Evolutionary conservation across 1,284 basidiomycete species (phyloP).

Genomic region (Leccinum subspadiceum): DNA sequence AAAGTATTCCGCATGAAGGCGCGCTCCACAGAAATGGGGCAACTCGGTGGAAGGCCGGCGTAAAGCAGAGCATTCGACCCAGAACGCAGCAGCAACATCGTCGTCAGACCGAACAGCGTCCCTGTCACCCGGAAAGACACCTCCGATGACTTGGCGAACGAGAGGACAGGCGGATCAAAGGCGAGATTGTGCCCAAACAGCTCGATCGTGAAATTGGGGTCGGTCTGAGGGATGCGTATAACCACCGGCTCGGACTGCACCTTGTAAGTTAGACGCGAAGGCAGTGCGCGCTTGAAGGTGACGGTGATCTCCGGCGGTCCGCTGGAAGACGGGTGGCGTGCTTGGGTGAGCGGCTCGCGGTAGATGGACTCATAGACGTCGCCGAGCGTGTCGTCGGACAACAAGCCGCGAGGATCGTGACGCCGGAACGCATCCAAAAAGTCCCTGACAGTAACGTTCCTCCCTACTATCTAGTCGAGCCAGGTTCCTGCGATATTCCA

Average conservation of each 20-base stretch:
- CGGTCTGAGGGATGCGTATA: constrained; percentile 77
- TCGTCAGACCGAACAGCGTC: constrained; percentile 75
- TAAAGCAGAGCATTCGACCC: constrained; percentile 82
- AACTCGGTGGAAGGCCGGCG: constrained; percentile 73
- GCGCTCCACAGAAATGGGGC: constrained; percentile 77
- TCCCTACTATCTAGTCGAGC: constrained; percentile 62
- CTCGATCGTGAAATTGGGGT: constrained; percentile 76
- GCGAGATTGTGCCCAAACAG: constrained; percentile 81
- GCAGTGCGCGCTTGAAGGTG: constrained; percentile 70
- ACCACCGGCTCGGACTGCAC: constrained; percentile 83
- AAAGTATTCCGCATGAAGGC: constrained; percentile 94
- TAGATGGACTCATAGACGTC: constrained; percentile 78
- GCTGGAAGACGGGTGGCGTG: constrained; percentile 48
- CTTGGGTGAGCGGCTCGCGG: constrained; percentile 71
- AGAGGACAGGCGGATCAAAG: constrained; percentile 82
- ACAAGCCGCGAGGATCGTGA: constrained; percentile 65
- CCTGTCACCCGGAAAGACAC: constrained; percentile 89
- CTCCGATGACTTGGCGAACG: constrained; percentile 72
- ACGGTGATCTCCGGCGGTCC: constrained; percentile 53
- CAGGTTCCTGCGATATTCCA: constrained; percentile 56
- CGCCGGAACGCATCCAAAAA: constrained; percentile 79
- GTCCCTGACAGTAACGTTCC: constrained; percentile 66
- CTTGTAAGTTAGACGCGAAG: constrained; percentile 78
- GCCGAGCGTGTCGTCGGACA: constrained; percentile 72
- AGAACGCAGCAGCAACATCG: constrained; percentile 75